Evolutionary conservation across 2,329 filamentous ascomycete genomes (phyloP), one percentile per base, ranked within the genome.

Genomic region (Amylocarpus encephaloides): DNA sequence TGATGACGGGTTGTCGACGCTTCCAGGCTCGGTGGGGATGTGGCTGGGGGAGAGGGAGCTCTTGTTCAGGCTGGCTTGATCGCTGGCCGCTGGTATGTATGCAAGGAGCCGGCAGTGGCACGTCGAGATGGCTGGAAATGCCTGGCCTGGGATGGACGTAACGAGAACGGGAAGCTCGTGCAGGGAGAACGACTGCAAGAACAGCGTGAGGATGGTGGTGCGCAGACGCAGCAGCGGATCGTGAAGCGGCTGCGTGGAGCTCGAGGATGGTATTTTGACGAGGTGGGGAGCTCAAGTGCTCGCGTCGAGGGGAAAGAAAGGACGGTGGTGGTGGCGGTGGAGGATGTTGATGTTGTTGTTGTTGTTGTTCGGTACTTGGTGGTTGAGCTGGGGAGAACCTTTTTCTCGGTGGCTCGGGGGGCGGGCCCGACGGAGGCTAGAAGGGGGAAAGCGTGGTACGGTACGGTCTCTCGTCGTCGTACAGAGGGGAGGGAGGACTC

Each of bases 91-190:
- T 49, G 54, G 52, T 52, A 51, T 41, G 51, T 61, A 62, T 65
- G 63, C 61, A 63, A 60, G 60, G 57, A 64, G 62, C 62, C 58
- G 61, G 52, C 52, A 59, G 60, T 63, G 58, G 61, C 59, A 64
- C 59, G 58, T 55, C 52, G 51, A 50, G 60, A 57, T 62, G 40
- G 12, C 18, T 48, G 29, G 40, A 49, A 45, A 56, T 52, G 53
- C 47, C 54, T 58, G 55, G 54, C 57, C 53, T 58, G 56, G 56
- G 55, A 55, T 59, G 49, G 53, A 60, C 56, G 49, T 55, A 51
- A 54, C n/a, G n/a, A n/a, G n/a, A n/a, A n/a, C n/a, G n/a, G 50
- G 48, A 53, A 58, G 52, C 50, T 57, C 46, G 47, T 53, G 53
- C 54, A 55, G 58, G 46, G 55, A 42, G 50, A 52, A 16, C 29